Evolutionary conservation across 2,329 filamentous ascomycete species (phyloP).

Genomic region (Fusarium tupiense): DNA sequence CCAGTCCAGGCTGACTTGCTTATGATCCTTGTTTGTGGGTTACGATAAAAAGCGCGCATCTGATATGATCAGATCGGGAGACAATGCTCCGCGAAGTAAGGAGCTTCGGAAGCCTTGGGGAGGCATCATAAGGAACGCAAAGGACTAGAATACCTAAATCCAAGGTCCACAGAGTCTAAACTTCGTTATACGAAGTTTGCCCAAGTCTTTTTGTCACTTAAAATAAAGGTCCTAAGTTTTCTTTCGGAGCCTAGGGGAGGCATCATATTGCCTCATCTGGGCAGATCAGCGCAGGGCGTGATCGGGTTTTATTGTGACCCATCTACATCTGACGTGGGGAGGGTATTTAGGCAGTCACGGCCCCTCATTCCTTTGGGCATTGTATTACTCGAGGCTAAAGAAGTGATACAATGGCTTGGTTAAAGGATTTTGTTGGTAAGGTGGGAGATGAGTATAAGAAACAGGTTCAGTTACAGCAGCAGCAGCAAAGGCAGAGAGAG

Average conservation of each 20-base stretch:
- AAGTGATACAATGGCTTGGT: slow-evolving; percentile 32
- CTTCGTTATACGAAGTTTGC: neutral
- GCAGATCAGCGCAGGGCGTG: neutral
- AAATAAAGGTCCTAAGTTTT: neutral
- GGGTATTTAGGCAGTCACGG: slow-evolving; percentile 12
- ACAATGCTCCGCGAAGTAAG: neutral
- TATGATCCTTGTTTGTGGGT: neutral
- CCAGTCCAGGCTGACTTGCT: neutral
- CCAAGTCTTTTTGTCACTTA: neutral
- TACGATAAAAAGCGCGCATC: slow-evolving; percentile 6
- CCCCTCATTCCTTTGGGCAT: neutral
- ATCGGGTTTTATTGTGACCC: neutral
- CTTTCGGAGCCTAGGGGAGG: neutral
- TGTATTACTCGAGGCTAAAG: neutral
- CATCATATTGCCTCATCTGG: neutral
- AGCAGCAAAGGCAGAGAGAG: neutral
- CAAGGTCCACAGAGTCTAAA: neutral
- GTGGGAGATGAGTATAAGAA: slow-evolving; percentile 38
- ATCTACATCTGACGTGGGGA: neutral
- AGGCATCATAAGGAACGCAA: neutral
- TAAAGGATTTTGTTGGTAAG: slow-evolving; percentile 37
- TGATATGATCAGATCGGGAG: neutral
- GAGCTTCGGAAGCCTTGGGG: neutral
- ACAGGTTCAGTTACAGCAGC: slow-evolving; percentile 15
- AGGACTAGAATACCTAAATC: neutral